Base-by-base conservation (phyloP, 148 eudicot species). In the Hydrangea macrophylla region DNA sequence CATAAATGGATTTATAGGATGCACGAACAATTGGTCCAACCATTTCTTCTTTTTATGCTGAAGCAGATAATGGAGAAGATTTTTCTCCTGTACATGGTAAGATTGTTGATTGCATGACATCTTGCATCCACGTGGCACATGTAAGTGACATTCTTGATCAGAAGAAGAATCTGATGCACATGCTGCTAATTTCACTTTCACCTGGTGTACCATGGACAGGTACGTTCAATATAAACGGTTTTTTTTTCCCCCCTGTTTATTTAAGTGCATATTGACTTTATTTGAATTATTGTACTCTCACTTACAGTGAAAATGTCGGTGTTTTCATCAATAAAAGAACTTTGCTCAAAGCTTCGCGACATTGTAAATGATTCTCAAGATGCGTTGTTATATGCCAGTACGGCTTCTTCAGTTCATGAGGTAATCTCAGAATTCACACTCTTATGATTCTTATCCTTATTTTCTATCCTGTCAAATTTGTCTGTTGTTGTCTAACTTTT, bases 171-270 rank as follows among this genome's bases (percentile, higher is more conserved):
- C 69, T 93, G 76, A 58, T 82, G 68, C 72, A 78, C 53, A 69
- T 88, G 67, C 67, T 86, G 67, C 72, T 80, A 57, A 65, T 62
- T 42, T 83, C 88, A 70, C 82, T 90, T 56, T 82, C 92, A 31
- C 86, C 95, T 72, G 81, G 68, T 62, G 74, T 85, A 63, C 75
- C 90, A 9, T 93, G 96, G 98, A 76, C 88, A 74, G 98, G 96
- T 93, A 81, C 51, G 45, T 35, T n/a, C 64, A 11, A 7, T 53
- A 32, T 28, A 7, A 24, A 13, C 56, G 22, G 6, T 22, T 0
- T 36, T 20, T 45, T 58, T 57, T 55, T 26, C 30, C 61, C 53
- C 24, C 15, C 22, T 27, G 36, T 62, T 15, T 35, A 28, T 36
- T 64, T 10, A 61, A 6, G 9, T 54, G 26, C 65, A 55, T 17